These are phyloP conservation scores for Lasiosphaeris hirsuta DNA, from an alignment of 495 filamentous ascomycete genomes.

Conservation along the genomic window DNA sequence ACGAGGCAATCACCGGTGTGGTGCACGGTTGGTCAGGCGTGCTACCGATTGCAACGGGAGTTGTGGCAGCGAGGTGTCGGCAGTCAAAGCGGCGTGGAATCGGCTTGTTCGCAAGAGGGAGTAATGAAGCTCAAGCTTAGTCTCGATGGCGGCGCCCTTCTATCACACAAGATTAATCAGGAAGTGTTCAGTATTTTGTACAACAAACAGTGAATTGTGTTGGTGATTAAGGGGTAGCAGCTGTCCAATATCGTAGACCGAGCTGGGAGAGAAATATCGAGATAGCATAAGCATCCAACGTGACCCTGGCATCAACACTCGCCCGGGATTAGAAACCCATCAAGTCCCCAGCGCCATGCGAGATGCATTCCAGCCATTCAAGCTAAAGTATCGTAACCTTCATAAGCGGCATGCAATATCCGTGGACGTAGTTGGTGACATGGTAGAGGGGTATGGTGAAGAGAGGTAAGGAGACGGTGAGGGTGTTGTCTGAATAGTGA, in stretches of 20 bases:
- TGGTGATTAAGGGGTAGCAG: background rate
- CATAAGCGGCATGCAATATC: conserved; percentile 1
- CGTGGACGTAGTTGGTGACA: background rate
- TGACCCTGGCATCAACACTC: background rate
- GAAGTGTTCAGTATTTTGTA: conserved; percentile 2
- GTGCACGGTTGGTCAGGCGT: too few species aligned
- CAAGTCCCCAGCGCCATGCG: background rate
- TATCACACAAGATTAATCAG: conserved; percentile 19
- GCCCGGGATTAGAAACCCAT: background rate
- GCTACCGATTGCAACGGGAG: too few species aligned
- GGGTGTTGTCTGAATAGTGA: background rate
- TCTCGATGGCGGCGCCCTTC: conserved; percentile 19
- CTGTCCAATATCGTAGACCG: conserved; percentile 15
- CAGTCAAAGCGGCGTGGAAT: too few species aligned
- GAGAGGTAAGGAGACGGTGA: background rate
- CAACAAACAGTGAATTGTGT: background rate
- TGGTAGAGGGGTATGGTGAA: background rate
- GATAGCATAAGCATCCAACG: background rate
- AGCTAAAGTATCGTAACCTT: background rate
- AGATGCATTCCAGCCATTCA: background rate
- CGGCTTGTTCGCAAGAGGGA: too few species aligned
- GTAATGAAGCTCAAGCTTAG: too few species aligned
- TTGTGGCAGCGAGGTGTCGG: too few species aligned
- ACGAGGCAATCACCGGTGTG: too few species aligned
- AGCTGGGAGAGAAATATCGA: conserved; percentile 9